Percentiles rank a stretch among this genome's conserved stretches.
phyloP scores from a whole-genome alignment of 805 yeast genomes.

The Metschnikowia santaceciliae region DNA sequence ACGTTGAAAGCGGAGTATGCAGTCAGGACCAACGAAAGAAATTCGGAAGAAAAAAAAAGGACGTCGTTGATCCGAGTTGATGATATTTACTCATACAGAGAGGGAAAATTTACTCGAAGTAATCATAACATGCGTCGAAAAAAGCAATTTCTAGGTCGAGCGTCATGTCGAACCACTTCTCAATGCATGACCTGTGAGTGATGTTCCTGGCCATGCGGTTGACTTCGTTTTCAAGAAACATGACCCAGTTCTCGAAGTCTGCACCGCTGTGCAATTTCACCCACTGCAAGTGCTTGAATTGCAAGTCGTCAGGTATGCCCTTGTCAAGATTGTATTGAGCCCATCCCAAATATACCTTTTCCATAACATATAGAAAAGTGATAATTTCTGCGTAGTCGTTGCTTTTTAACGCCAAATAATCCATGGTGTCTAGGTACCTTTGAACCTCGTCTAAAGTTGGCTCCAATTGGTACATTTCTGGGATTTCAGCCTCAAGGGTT shows the following conservation, averaged over 20 bases:
- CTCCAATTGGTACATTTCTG: slow-evolving; percentile 17
- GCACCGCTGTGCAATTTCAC: slow-evolving; percentile 48
- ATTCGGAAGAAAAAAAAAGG: not conserved
- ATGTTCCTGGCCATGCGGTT: slow-evolving; percentile 30
- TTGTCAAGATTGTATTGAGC: slow-evolving; percentile 34
- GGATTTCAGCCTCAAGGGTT: slow-evolving; percentile 19
- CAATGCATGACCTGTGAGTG: slow-evolving; percentile 15
- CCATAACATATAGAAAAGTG: slow-evolving; percentile 45
- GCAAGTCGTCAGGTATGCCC: slow-evolving; percentile 18
- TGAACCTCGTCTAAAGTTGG: slow-evolving; percentile 32
- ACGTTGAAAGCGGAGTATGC: not conserved
- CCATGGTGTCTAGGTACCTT: slow-evolving; percentile 33
- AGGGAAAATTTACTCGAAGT: not conserved
- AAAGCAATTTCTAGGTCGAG: slow-evolving; percentile 42
- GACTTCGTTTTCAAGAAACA: slow-evolving; percentile 42
- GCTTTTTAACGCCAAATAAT: slow-evolving; percentile 23
- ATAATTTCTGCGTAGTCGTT: slow-evolving; percentile 38
- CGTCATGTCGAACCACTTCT: slow-evolving; percentile 28
- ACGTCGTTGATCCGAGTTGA: no score
- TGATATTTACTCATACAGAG: no score
- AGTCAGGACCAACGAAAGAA: not conserved
- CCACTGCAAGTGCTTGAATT: slow-evolving; percentile 50
- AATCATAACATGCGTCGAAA: slow-evolving; percentile 44
- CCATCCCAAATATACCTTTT: slow-evolving; percentile 51
- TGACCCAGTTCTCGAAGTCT: slow-evolving; percentile 46